These are phyloP conservation scores for Carex arenaria DNA, from an alignment of 202 grass and related monocot genomes.

Conservation along the genomic window DNA sequence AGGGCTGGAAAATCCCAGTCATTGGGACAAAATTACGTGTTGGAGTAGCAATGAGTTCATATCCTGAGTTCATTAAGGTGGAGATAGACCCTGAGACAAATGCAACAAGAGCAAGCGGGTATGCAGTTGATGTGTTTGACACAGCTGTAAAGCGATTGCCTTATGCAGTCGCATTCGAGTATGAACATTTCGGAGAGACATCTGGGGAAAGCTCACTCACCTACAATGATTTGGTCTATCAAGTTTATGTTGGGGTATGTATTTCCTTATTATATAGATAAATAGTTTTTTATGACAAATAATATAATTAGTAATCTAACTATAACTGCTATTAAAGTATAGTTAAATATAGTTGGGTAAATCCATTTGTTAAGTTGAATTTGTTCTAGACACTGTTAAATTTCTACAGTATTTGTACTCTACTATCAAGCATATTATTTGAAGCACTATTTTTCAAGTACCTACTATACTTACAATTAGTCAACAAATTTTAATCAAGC, in stretches of 20 bases:
- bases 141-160: constrained; percentile 35
- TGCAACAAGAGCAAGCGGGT: constrained; percentile 39
- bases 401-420: background rate
- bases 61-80: background rate
- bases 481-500: no score
- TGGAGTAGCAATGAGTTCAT: constrained; percentile 32
- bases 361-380: background rate
- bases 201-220: background rate
- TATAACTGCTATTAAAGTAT: background rate
- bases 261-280: background rate
- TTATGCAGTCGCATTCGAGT: constrained; percentile 33
- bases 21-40: constrained; percentile 27
- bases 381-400: no score
- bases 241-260: constrained; percentile 23
- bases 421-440: no score
- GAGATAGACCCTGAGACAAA: constrained; percentile 16
- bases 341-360: background rate
- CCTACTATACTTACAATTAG: no score
- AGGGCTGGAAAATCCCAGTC: constrained; percentile 44
- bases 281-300: no score
- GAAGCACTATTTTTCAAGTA: no score
- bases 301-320: background rate
- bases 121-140: constrained; percentile 69
- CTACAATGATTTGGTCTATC: constrained; percentile 38
- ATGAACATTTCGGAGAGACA: background rate